Evolutionary conservation across 2,329 filamentous ascomycete genomes (phyloP), one percentile per base, ranked within the genome.

Genomic region (Tolypocladium inflatum): DNA sequence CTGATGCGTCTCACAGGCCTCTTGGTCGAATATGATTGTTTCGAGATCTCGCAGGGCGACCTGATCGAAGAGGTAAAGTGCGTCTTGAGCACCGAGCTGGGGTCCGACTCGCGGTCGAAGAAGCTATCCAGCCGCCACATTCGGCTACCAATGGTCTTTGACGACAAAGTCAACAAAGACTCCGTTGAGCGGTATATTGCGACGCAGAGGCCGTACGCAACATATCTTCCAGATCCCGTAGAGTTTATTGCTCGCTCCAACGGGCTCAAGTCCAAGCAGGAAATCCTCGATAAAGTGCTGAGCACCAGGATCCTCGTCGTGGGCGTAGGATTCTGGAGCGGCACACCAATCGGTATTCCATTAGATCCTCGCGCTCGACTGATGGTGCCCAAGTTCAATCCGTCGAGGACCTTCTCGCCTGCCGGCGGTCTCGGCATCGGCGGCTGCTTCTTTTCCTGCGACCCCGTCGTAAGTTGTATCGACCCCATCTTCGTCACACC

Each of bases 141-240:
- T 3, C 55, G 37, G 15, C 38, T 57, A n/a, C 55, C 45, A 19
- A 57, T 57, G 55, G 45, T 57, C 17, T 57, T 57, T 42, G 55
- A 57, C 19, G 55, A 57, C 23, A 26, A 42, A 23, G 45, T 53
- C 37, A 57, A 57, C 45, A 39, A 51, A 21, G 33, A 33, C 4
- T 39, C 43, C 10, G 21, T 53, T 4, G 39, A 80, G 58, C 74
- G 83, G 11, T 86, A 87, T 66, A 83, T 81, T 71, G 78, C 79
- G 35, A 84, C 80, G 4, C 80, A 83, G 60, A 74, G 83, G 2
- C 79, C 80, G 1, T 78, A 82, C 35, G 84, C 84, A 1, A 75
- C 79, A 0, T 87, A 85, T 60, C 71, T 86, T 0, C 83, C 83
- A 0, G 79, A 84, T 63, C 84, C 84, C 53, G 73, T 86, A 42